Base-by-base conservation (phyloP, 2,329 filamentous ascomycete genomes). In the Ophiostoma novo-ulmi region DNA sequence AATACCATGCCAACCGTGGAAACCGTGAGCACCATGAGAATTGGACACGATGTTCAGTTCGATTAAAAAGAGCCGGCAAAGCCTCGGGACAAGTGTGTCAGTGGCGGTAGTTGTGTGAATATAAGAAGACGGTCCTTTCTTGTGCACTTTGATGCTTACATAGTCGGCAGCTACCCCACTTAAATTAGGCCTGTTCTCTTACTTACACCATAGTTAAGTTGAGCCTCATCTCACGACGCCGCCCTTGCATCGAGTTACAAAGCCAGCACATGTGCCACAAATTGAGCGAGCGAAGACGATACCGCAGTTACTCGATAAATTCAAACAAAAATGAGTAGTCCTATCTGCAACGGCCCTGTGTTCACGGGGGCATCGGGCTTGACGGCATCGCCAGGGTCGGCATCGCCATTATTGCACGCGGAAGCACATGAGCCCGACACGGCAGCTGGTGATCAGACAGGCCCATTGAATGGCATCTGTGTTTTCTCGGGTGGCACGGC, bases 401-500 rank as follows among this genome's bases (percentile, higher is more conserved):
- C 61, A 35, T 71, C 70, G 39, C 68, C 70, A 22, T 38, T 69
- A 48, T 10, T 39, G 63, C 63, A 39, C 36, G 3, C 31, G 22
- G 61, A 63, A 11, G 48, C 67, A 31, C 10, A 35, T 13, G 44
- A 44, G 39, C 52, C 55, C 14, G 14, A 44, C 20, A 39, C 6
- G 5, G 35, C 38, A 39, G 64, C 14, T 13, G 17, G 63, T 17
- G 36, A 39, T 20, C 14, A 8, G 7, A 8, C 35, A 5, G 20
- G 63, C 5, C 63, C 36, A 17, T 13, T 22, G 63, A 65, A 39
- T 66, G 89, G 89, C 72, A 89, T 97, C 71, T 92, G 94, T 31
- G 90, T 97, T 68, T 95, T 97, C 79, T 96, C 93, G 0, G 93
- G 93, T 55, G 94, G 94, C 69, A 97, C 92, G 75, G 94, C 94